Conservation (phyloP, 371 early-diverging fungal genomes). For the Actinomortierella ambigua region DNA sequence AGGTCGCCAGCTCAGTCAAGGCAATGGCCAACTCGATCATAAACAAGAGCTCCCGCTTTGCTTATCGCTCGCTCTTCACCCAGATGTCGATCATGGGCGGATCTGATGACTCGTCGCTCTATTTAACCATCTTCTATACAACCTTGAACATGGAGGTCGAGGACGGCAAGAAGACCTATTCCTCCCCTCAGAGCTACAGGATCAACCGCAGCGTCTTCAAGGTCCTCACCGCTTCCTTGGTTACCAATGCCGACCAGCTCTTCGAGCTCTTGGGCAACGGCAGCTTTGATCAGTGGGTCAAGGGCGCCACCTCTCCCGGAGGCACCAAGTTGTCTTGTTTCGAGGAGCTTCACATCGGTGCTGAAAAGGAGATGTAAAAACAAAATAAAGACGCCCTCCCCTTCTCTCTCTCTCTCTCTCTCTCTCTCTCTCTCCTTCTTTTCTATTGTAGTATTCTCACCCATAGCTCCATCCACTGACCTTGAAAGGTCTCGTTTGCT, state of each 20-base stretch:
- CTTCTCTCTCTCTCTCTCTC: too few relatives aligned
- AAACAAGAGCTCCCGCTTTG: neutral
- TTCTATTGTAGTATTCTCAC: too few relatives aligned
- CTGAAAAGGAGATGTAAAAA: neutral
- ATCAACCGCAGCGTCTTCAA: neutral
- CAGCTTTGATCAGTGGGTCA: neutral
- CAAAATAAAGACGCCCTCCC: too few relatives aligned
- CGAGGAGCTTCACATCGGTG: neutral
- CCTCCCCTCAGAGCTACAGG: constrained; percentile 1
- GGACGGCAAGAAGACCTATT: neutral
- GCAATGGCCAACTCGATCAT: neutral
- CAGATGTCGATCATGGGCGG: constrained; percentile 4
- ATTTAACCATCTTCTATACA: constrained; percentile 1
- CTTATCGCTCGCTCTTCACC: neutral
- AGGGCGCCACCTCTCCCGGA: neutral
- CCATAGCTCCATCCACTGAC: too few relatives aligned
- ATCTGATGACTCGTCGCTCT: neutral
- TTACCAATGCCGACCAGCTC: neutral
- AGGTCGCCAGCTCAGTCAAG: neutral
- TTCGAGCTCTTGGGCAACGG: neutral
- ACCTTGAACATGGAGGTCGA: neutral
- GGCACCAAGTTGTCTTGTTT: constrained; percentile 2
- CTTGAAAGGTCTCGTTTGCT: too few relatives aligned
- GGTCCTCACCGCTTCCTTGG: neutral
- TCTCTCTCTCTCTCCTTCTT: too few relatives aligned